phyloP scores from a whole-genome alignment of 140 eudicot genomes.

The Ambrosia hybrid region DNA sequence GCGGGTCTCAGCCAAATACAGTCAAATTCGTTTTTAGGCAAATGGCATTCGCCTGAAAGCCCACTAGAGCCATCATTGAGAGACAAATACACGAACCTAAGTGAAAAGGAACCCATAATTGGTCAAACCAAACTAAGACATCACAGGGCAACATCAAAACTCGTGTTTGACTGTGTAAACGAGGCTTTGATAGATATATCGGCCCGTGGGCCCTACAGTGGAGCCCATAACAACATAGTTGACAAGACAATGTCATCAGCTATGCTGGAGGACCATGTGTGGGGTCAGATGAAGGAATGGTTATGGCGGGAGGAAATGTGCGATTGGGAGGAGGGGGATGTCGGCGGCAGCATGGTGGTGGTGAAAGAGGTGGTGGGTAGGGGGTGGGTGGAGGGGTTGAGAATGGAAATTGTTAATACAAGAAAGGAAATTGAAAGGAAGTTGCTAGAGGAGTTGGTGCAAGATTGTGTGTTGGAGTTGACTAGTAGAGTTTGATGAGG shows the following conservation, averaged over 20 bases:
- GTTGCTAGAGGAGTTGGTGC: slow-evolving; percentile 78
- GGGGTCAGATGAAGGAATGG: slow-evolving; percentile 72
- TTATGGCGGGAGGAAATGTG: slow-evolving; percentile 50
- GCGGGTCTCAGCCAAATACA: slow-evolving; percentile 52
- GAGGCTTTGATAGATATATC: slow-evolving; percentile 56
- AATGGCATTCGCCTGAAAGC: slow-evolving; percentile 83
- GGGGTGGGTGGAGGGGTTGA: slow-evolving; percentile 61
- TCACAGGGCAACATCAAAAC: slow-evolving; percentile 52
- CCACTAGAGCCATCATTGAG: slow-evolving; percentile 82
- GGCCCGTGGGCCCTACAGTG: slow-evolving; percentile 45
- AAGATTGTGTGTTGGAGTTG: slow-evolving; percentile 68
- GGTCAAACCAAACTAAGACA: slow-evolving; percentile 56
- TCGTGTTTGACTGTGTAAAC: slow-evolving; percentile 83
- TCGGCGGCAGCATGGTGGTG: slow-evolving; percentile 56
- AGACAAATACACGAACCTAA: slow-evolving; percentile 54
- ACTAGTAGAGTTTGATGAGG: slow-evolving; percentile 48
- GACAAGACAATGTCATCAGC: slow-evolving; percentile 29
- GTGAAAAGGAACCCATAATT: slow-evolving; percentile 44
- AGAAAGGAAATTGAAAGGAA: slow-evolving; percentile 78
- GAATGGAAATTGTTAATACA: slow-evolving; percentile 49
- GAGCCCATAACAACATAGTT: slow-evolving; percentile 17
- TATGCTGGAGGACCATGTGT: slow-evolving; percentile 50
- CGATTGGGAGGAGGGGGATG: slow-evolving; percentile 43
- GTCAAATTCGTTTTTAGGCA: slow-evolving; percentile 40
- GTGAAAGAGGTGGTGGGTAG: slow-evolving; percentile 78